phyloP scores from a whole-genome alignment of 2,329 filamentous ascomycete species.

The Fusarium metavorans region DNA sequence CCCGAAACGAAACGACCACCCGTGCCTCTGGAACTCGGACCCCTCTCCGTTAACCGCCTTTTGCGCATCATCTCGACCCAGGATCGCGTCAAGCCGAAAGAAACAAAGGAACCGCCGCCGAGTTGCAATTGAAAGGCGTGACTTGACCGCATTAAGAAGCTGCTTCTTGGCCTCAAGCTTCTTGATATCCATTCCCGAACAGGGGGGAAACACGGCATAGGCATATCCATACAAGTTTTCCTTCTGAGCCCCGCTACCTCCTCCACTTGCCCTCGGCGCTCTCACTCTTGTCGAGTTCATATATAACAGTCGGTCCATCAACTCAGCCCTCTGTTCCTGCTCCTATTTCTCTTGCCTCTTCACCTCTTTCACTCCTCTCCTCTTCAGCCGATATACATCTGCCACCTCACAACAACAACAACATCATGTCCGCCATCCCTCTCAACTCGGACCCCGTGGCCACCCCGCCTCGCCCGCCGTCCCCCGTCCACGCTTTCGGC shows the following conservation, averaged over 20 bases:
- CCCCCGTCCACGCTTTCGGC: slow-evolving; percentile 84
- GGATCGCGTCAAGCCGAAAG: slow-evolving; percentile 40
- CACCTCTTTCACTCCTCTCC: background rate
- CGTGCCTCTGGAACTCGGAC: background rate
- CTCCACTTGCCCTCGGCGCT: slow-evolving; percentile 26
- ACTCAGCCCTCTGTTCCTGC: slow-evolving; percentile 12
- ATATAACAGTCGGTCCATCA: slow-evolving; percentile 22
- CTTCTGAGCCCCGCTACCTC: slow-evolving; percentile 27
- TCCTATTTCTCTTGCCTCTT: background rate
- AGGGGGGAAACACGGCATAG: background rate
- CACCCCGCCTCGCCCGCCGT: slow-evolving; percentile 78
- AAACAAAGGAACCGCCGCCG: background rate
- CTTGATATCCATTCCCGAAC: slow-evolving; percentile 23
- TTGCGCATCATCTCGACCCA: slow-evolving; percentile 35
- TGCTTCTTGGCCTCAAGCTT: slow-evolving; percentile 24
- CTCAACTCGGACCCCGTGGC: slow-evolving; percentile 67
- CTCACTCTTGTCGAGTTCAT: slow-evolving; percentile 17
- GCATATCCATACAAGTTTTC: slow-evolving; percentile 17
- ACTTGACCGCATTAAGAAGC: slow-evolving; percentile 28
- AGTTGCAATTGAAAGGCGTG: slow-evolving; percentile 3
- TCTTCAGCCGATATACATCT: background rate
- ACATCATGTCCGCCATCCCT: slow-evolving; percentile 40
- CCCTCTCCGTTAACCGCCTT: slow-evolving; percentile 21
- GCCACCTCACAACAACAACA: background rate
- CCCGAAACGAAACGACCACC: slow-evolving; percentile 5